Evolutionary conservation across 768 basidiomycete genomes (phyloP).

Genomic region (Leccinum obscurum): DNA sequence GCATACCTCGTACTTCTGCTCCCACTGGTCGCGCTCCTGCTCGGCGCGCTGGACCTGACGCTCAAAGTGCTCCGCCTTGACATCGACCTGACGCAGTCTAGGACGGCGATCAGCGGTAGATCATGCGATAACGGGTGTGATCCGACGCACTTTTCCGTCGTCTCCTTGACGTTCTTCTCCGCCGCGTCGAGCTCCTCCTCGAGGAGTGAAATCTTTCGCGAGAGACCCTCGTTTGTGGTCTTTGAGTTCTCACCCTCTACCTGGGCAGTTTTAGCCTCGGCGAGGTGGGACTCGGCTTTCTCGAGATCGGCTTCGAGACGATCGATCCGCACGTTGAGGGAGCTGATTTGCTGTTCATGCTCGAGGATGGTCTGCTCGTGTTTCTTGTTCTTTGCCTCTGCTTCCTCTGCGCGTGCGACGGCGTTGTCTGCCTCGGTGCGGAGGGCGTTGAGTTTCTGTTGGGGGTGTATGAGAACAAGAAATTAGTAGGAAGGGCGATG

Average conservation of each 20-base stretch:
- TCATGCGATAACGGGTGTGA: conserved; percentile 10
- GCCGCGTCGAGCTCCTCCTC: conserved; percentile 96
- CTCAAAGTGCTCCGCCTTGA: conserved; percentile 99
- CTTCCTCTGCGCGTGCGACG: conserved; percentile 78
- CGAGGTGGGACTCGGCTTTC: conserved; percentile 64
- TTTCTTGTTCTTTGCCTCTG: conserved; percentile 82
- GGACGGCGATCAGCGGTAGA: conserved; percentile 20
- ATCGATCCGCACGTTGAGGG: conserved; percentile 70
- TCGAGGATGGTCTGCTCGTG: conserved; percentile 70
- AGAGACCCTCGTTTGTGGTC: conserved; percentile 69
- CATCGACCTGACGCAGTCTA: conserved; percentile 93
- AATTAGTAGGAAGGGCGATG: accelerated
- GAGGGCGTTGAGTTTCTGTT: conserved; percentile 72
- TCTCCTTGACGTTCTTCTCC: conserved; percentile 96
- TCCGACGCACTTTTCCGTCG: conserved; percentile 84
- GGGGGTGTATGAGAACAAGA: not conserved
- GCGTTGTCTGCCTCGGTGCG: conserved; percentile 85
- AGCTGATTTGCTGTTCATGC: conserved; percentile 84
- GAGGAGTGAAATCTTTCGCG: conserved; percentile 83
- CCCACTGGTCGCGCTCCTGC: conserved; percentile 90
- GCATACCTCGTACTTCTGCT: conserved; percentile 91
- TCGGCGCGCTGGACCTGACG: conserved; percentile 84
- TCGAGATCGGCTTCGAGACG: conserved; percentile 68
- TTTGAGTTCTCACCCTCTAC: conserved; percentile 71
- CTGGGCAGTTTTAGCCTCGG: conserved; percentile 60